Percentiles rank a stretch among this genome's conserved stretches.
Conservation (phyloP, 73 alveolate species). For the Symbiodinium pilosum region DNA sequence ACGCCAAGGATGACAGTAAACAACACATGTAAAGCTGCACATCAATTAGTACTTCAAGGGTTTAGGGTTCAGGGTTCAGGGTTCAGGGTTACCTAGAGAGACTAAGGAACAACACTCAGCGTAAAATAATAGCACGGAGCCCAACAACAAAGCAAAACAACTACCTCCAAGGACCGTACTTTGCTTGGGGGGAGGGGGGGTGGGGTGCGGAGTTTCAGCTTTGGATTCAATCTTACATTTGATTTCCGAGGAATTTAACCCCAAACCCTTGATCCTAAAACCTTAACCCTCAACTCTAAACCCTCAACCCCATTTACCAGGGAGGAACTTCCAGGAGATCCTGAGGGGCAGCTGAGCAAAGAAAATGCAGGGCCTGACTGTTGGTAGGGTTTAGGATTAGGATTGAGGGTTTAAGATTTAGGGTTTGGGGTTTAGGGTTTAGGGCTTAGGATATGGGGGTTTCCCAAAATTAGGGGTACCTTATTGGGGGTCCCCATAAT, state of each 20-base stretch:
- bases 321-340: no score
- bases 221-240: neutral
- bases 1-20: no score
- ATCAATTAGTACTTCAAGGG: no score
- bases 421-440: neutral
- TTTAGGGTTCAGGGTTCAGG: neutral
- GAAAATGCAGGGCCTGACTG: neutral
- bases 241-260: neutral
- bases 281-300: neutral
- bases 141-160: no score
- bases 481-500: no score
- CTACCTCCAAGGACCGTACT: no score
- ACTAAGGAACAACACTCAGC: neutral
- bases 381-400: neutral
- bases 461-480: no score
- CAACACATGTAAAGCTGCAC: no score
- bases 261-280: neutral
- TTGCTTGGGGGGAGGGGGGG: no score
- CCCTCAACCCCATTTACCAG: neutral
- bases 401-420: neutral
- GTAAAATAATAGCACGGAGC: no score
- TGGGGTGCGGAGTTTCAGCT: neutral
- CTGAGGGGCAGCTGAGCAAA: neutral
- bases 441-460: no score
- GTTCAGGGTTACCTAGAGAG: neutral